Conservation (phyloP, 352 stramenopile species). For the Pythium brassicae region DNA sequence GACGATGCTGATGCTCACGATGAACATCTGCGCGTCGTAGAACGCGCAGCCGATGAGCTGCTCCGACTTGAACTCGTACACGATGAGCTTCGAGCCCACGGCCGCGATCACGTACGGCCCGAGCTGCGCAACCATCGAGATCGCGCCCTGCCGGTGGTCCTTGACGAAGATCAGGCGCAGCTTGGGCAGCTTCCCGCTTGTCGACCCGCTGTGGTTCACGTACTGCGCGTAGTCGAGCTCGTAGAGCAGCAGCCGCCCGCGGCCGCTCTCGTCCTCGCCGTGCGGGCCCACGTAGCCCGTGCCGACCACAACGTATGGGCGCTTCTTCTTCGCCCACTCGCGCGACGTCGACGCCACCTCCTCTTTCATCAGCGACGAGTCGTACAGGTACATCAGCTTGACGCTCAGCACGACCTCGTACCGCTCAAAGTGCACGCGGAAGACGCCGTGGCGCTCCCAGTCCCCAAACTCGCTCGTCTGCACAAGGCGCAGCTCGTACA, state of each 20-base stretch:
- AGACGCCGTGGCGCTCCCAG: slow-evolving; percentile 67
- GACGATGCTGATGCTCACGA: slow-evolving; percentile 76
- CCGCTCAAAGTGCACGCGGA: slow-evolving; percentile 80
- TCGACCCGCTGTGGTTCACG: slow-evolving; percentile 65
- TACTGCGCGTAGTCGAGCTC: slow-evolving; percentile 88
- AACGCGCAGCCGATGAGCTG: slow-evolving; percentile 84
- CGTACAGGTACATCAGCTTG: slow-evolving; percentile 84
- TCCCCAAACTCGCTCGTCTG: slow-evolving; percentile 82
- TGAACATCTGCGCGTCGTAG: slow-evolving; percentile 87
- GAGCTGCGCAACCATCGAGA: slow-evolving; percentile 72
- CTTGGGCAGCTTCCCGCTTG: slow-evolving; percentile 78
- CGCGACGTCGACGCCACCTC: slow-evolving; percentile 57
- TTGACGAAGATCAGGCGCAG: slow-evolving; percentile 82
- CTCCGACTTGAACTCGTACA: slow-evolving; percentile 88
- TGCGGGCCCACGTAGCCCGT: slow-evolving; percentile 81
- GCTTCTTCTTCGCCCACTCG: slow-evolving; percentile 78
- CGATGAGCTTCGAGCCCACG: slow-evolving; percentile 84
- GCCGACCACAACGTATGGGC: slow-evolving; percentile 77
- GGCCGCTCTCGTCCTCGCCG: slow-evolving; percentile 84
- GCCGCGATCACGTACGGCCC: slow-evolving; percentile 80
- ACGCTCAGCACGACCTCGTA: slow-evolving; percentile 83
- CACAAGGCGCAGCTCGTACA: slow-evolving; percentile 78
- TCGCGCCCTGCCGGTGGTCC: slow-evolving; percentile 78
- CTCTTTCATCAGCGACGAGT: slow-evolving; percentile 74
- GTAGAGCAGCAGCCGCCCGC: slow-evolving; percentile 79